Conservation (phyloP, 441 rosid species). For the Erodium chrysanthum region DNA sequence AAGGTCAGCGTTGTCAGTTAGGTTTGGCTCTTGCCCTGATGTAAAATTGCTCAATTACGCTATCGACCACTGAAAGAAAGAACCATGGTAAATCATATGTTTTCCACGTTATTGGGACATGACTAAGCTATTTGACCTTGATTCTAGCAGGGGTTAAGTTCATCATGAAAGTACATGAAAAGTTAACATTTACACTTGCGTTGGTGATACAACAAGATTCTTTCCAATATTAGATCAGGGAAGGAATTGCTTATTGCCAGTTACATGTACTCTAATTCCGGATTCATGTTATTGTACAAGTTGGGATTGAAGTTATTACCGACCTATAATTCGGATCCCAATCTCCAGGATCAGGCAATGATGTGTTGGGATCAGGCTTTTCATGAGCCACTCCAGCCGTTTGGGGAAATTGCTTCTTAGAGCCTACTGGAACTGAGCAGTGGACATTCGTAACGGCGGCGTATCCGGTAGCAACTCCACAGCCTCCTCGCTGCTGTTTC, state of each 20-base stretch:
- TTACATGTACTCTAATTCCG: neutral
- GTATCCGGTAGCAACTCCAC: constrained; percentile 37
- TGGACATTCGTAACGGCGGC: constrained; percentile 39
- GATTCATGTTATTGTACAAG: neutral
- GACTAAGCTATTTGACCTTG: no score
- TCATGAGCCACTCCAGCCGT: constrained; percentile 40
- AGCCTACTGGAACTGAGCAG: constrained; percentile 35
- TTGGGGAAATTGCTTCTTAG: constrained; percentile 36
- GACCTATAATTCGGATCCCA: constrained; percentile 99
- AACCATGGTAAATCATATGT: no score
- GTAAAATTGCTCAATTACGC: no score
- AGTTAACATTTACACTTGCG: neutral
- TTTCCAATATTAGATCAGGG: no score
- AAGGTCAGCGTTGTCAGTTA: neutral
- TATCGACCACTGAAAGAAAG: no score
- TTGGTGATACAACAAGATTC: no score
- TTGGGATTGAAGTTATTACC: constrained; percentile 15
- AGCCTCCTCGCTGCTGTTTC: constrained; percentile 52
- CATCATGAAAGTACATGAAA: no score
- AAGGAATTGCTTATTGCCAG: neutral
- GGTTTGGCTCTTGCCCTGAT: no score
- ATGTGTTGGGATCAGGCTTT: constrained; percentile 39
- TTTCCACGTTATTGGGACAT: no score
- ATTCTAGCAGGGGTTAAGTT: no score
- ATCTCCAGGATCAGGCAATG: constrained; percentile 89